Evolutionary conservation across 31 red algal species (phyloP).

Genomic region (Asparagopsis taxiformis): DNA sequence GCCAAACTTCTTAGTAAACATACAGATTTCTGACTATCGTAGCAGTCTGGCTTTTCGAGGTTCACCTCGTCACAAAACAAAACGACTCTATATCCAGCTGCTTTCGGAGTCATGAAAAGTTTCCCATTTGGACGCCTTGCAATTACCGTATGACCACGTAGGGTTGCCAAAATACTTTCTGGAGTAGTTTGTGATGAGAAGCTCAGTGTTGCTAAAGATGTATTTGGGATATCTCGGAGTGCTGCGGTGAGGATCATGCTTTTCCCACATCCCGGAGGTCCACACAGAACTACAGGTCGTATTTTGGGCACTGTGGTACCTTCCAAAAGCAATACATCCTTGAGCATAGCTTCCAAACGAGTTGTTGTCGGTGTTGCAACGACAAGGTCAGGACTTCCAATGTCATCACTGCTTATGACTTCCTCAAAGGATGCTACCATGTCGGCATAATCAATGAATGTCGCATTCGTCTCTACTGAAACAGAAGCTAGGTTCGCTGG

Average conservation of each 20-base stretch:
- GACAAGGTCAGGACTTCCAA: slow-evolving; percentile 73
- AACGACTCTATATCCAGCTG: slow-evolving; percentile 63
- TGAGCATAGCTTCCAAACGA: slow-evolving; percentile 39
- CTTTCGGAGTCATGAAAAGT: slow-evolving; percentile 55
- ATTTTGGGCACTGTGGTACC: background rate
- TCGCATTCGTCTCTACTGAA: slow-evolving; percentile 17
- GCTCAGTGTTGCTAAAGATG: slow-evolving; percentile 61
- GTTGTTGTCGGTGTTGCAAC: slow-evolving; percentile 68
- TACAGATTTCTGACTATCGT: slow-evolving; percentile 62
- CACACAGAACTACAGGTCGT: slow-evolving; percentile 60
- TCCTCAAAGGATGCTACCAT: slow-evolving; percentile 3
- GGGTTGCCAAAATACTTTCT: slow-evolving; percentile 53
- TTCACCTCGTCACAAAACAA: slow-evolving; percentile 92
- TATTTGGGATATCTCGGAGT: slow-evolving; percentile 55
- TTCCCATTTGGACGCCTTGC: slow-evolving; percentile 60
- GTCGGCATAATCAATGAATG: slow-evolving; percentile 35
- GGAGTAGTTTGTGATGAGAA: slow-evolving; percentile 77
- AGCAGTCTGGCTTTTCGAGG: slow-evolving; percentile 69
- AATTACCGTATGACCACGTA: slow-evolving; percentile 45
- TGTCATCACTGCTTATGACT: background rate
- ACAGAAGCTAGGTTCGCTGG: slow-evolving; percentile 50
- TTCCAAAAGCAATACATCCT: slow-evolving; percentile 19
- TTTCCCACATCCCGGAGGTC: slow-evolving; percentile 86
- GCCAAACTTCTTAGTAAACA: slow-evolving; percentile 43
- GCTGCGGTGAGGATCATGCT: slow-evolving; percentile 70